Base-by-base conservation (phyloP, 106 monocot species). In the Ottelia alismoides region DNA sequence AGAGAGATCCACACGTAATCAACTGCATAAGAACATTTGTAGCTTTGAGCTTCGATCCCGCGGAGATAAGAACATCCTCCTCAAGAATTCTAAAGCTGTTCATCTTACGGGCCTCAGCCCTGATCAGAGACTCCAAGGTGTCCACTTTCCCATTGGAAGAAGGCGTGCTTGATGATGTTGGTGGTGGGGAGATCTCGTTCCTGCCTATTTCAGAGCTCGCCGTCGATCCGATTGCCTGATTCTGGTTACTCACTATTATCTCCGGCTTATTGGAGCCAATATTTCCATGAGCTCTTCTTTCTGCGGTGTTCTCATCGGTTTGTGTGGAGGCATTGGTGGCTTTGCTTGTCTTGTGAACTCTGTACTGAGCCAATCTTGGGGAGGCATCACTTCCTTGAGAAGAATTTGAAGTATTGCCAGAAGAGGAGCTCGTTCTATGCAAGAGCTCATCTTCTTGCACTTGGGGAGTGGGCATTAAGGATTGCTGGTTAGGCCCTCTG, bases 61-160 rank as follows among this genome's bases (percentile, higher is more conserved):
- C 18, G 25, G 58, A 51, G 25, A 25, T 44, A 1, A 57, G 19
- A 35, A 40, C 47, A 16, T 70, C 70, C 47, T 70, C 56, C 21
- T 63, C 43, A 23, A 57, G 30, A 49, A 32, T 27, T 30, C 56
- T 31, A 20, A 50, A 56, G 19, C n/a, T 49, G 20, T 49, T 72
- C 71, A 51, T 58, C 47, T 43, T 45, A 4, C 11, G 57, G 5
- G 22, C 43, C 11, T 72, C 71, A 14, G 51, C 40, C 56, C 45
- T 57, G 26, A 72, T 72, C 20, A 72, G 27, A n/a, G 56, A 72
- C 35, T 62, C 70, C 25, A 70, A 60, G 4, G 70, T 70, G 22
- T 58, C 58, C 2, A 25, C 51, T 16, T 52, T 72, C 19, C 62
- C 63, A 22, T 4, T n/a, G 20, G 28, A 27, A 30, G 64, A 64